A percentile compares a stretch with the other conserved stretches of the same genome.
Evolutionary conservation across 768 basidiomycete genomes (phyloP).

Genomic region (Boletales sp.): DNA sequence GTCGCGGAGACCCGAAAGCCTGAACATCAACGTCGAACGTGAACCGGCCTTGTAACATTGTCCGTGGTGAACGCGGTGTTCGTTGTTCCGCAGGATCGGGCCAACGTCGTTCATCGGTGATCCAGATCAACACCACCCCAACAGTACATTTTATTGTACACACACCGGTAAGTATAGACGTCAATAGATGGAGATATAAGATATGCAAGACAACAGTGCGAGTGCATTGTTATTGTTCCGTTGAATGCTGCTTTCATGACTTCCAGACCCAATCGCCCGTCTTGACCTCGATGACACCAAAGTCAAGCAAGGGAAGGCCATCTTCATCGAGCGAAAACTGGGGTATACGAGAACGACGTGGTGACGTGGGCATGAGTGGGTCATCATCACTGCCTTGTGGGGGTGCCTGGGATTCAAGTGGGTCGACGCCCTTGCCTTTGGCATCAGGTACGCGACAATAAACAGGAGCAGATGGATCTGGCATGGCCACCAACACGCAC

Average conservation of each 20-base stretch:
- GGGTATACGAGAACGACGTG: not conserved
- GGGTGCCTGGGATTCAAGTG: constrained; percentile 4
- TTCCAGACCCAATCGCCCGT: constrained; percentile 4
- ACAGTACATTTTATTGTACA: not conserved
- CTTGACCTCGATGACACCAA: constrained; percentile 11
- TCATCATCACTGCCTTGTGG: not conserved
- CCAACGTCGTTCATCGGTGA: not conserved
- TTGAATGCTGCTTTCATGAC: not conserved
- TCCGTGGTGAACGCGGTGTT: too few species aligned
- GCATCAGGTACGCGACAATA: not conserved
- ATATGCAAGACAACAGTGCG: not conserved
- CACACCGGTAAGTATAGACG: not conserved
- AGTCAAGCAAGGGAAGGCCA: constrained; percentile 12
- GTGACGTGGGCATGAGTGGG: constrained; percentile 3
- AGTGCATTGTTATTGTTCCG: not conserved
- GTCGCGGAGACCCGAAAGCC: too few species aligned
- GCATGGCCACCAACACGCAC: constrained; percentile 23
- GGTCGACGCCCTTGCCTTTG: constrained; percentile 18
- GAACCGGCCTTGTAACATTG: too few species aligned
- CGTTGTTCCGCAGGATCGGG: too few species aligned
- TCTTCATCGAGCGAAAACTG: not conserved
- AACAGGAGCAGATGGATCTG: constrained; percentile 7
- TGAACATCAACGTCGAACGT: too few species aligned
- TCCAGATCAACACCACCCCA: not conserved
- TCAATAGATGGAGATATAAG: constrained; percentile 3